Evolutionary conservation across 1,284 basidiomycete genomes (phyloP), one percentile per base, ranked within the genome.

Genomic region (Heterobasidion irregulare): DNA sequence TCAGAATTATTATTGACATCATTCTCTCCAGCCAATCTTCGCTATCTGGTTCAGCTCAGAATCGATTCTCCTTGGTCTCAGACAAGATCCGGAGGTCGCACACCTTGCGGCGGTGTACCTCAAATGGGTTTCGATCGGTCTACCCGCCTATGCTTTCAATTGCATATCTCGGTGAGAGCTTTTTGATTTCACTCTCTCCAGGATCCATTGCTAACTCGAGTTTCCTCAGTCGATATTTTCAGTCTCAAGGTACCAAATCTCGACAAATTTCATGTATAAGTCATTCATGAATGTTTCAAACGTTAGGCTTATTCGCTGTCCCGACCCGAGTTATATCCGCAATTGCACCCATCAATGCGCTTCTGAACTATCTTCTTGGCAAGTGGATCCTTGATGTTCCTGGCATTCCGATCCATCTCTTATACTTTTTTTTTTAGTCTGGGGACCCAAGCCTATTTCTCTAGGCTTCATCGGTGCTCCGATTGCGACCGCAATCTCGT

Each of bases 401-500:
- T 26, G 4, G 26, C 26, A 26, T 26, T 8, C 18, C 7, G 35
- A 51, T 53, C 58, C 38, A 62, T 57, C 53, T 44, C 4, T 12
- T 10, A 41, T n/a, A 41, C n/a, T 32, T 35, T 51, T 5, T 12
- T 43, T 19, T 15, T 16, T 34, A 87, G 90, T 95, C 0, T 94
- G 91, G 90, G 92, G 92, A 2, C 92, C 92, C 0, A 72, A 77
- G 34, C 71, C 81, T 2, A 70, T 94, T 53, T 76, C 89, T 15
- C 74, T 98, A 1, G 96, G 96, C 8, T 99, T 94, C 70, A 84
- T 94, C 57, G 96, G 96, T 8, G 95, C 95, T 2, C 95, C 96
- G 0, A 76, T 98, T 41, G 91, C 95, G 0, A 93, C 92, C 0
- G 89, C 90, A 0, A 78, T 96, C 57, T 91, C 89, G 2, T 92